Percentiles rank a stretch among this genome's conserved stretches.
These are phyloP conservation scores for Magnusiomyces paraingens DNA, from an alignment of 1,139 yeast species.

Conservation along the genomic window DNA sequence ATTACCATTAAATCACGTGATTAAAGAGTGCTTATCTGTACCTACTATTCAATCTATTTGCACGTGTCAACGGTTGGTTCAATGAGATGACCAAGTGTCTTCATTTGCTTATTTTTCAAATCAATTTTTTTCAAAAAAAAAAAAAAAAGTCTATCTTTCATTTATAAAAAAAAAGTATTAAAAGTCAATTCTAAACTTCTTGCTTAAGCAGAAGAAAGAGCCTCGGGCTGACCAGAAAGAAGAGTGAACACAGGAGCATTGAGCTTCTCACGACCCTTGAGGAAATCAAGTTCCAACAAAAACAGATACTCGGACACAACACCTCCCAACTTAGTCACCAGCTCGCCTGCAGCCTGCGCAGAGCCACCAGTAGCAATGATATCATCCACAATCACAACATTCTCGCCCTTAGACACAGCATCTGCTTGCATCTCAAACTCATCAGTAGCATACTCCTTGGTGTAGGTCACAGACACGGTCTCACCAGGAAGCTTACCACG, in stretches of 20 bases:
- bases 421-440: conserved; percentile 82
- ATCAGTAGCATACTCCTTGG: conserved; percentile 89
- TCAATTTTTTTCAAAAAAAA: no score
- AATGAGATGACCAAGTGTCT: no score
- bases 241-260: conserved; percentile 82
- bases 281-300: conserved; percentile 89
- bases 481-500: conserved; percentile 93
- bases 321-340: conserved; percentile 61
- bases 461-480: conserved; percentile 61
- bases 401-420: conserved; percentile 63
- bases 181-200: background rate
- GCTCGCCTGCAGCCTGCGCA: conserved; percentile 88
- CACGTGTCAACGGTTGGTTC: no score
- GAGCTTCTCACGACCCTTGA: conserved; percentile 86
- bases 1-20: no score
- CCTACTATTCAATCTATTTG: no score
- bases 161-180: background rate
- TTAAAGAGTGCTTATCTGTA: no score
- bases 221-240: conserved; percentile 59
- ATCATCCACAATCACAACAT: conserved; percentile 88
- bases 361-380: conserved; percentile 98
- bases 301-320: conserved; percentile 74
- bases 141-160: no score
- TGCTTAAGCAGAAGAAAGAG: conserved; percentile 4
- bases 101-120: no score